Evolutionary conservation across 106 monocot genomes (phyloP).

Genomic region (Dioscorea alata): DNA sequence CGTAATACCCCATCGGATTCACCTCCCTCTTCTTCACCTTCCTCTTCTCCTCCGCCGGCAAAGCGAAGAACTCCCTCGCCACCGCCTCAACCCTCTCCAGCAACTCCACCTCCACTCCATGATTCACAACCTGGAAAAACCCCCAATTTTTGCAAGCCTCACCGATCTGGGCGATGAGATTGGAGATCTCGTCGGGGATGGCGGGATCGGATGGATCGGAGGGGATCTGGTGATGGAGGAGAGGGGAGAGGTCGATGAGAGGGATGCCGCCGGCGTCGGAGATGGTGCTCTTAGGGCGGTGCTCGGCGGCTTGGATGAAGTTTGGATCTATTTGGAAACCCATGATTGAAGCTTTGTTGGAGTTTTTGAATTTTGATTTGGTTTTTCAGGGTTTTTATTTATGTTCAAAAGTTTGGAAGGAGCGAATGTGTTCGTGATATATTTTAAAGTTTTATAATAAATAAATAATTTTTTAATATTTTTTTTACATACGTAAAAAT

Average conservation of each 20-base stretch:
- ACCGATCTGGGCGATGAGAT: conserved; percentile 31
- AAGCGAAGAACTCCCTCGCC: conserved; percentile 44
- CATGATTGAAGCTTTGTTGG: not conserved
- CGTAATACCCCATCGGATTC: conserved; percentile 17
- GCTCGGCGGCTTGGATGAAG: conserved; percentile 28
- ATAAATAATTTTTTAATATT: no score
- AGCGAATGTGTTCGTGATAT: no score
- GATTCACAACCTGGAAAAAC: conserved; percentile 69
- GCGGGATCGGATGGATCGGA: not conserved
- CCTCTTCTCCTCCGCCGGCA: conserved; percentile 46
- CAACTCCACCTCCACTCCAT: conserved; percentile 35
- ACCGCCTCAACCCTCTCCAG: conserved; percentile 16
- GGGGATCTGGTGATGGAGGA: conserved; percentile 1
- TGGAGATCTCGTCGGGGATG: not conserved
- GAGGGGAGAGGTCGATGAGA: conserved; percentile 22
- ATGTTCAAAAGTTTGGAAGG: no score
- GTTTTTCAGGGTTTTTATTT: no score
- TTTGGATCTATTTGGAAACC: conserved; percentile 25
- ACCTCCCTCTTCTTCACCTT: conserved; percentile 33
- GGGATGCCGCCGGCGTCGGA: conserved; percentile 19
- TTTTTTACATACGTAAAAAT: no score
- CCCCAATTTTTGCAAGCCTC: conserved; percentile 56
- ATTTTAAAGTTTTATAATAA: no score
- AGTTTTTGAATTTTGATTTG: no score
- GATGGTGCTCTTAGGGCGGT: conserved; percentile 28